Evolutionary conservation across 352 stramenopile genomes (phyloP), one percentile per base, ranked within the genome.

Genomic region (Aphanomyces stellatus): DNA sequence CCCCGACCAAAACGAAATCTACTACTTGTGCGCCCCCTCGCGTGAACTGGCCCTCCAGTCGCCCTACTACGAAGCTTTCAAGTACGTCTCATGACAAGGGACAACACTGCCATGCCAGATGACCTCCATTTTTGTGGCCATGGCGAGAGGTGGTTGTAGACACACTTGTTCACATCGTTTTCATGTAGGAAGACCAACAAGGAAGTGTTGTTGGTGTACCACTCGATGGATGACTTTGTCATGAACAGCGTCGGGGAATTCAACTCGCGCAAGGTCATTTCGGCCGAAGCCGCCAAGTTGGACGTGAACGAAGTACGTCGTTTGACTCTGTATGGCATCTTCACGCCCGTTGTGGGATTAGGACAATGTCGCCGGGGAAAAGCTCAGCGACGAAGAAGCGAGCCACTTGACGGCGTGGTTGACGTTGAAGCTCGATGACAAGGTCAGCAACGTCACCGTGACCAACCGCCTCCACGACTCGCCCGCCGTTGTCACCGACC

Each of bases 11-110:
- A 98, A 99, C 69, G 90, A 99, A 62, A 99, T 99, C 69, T 99
- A 99, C 80, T 99, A 99, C 76, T 69, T 99, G 28, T 96, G 87
- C 62, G 96, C 97, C 4, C 97, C 97, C 28, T 97, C 85, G 42
- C 88, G 97, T 31, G 88, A 97, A 43, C 90, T 99, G 43, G 97
- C 97, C 8, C 82, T 96, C 55, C 86, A 92, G 30, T 99, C 95
- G 69, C 97, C 98, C 11, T 99, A 99, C 85, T 98, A 98, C 67
- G 98, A 99, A 79, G 95, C 90, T 6, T 99, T 99, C 82, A 98
- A 99, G 78, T 95, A 89, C 63, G 82, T 85, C 22, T 2, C 2
- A 6, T 41, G 37, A 4, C n/a, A 24, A 3, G 10, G 10, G 13
- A n/a, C n/a, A 43, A 10, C 22, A 37, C 30, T 6, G 11, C 41